Conservation (phyloP, 495 filamentous ascomycete species). For the Aspergillus saccharolyticus region DNA sequence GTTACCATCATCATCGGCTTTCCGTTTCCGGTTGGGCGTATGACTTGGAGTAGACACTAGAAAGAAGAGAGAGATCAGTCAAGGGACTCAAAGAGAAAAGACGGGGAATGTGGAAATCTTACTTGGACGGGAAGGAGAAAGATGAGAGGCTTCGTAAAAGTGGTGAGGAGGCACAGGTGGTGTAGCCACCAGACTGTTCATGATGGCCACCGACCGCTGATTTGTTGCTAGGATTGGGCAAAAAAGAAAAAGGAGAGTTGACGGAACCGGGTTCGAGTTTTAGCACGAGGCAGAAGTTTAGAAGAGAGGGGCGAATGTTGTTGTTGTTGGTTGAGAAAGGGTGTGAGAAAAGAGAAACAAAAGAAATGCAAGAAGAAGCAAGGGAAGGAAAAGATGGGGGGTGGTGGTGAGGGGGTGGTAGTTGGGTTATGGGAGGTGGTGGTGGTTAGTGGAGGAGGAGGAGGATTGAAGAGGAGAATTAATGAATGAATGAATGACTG, state of each 20-base stretch:
- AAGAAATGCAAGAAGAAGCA: conserved; percentile 14
- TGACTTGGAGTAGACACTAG: conserved; percentile 53
- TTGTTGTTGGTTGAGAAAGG: neutral
- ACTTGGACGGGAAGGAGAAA: conserved; percentile 69
- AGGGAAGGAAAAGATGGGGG: conserved; percentile 17
- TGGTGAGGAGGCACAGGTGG: conserved; percentile 66
- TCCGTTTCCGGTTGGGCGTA: conserved; percentile 68
- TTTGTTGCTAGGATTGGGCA: conserved; percentile 25
- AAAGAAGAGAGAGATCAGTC: conserved; percentile 18
- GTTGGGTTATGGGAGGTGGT: too few relatives aligned
- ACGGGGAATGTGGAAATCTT: conserved; percentile 20
- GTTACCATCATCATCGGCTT: conserved; percentile 72
- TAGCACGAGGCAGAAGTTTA: conserved; percentile 16
- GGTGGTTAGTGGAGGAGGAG: neutral
- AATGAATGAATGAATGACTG: neutral
- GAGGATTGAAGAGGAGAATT: conserved; percentile 6
- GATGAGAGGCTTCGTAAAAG: conserved; percentile 65
- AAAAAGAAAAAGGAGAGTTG: conserved; percentile 15
- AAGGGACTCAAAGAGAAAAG: too few relatives aligned
- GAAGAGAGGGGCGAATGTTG: neutral
- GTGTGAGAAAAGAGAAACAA: conserved; percentile 11
- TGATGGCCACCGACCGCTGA: conserved; percentile 41
- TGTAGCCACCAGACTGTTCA: conserved; percentile 59
- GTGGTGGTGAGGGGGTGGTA: neutral
- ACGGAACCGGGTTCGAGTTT: conserved; percentile 10